Conservation (phyloP, 129 eudicot species). For the Glebionis coronaria region DNA sequence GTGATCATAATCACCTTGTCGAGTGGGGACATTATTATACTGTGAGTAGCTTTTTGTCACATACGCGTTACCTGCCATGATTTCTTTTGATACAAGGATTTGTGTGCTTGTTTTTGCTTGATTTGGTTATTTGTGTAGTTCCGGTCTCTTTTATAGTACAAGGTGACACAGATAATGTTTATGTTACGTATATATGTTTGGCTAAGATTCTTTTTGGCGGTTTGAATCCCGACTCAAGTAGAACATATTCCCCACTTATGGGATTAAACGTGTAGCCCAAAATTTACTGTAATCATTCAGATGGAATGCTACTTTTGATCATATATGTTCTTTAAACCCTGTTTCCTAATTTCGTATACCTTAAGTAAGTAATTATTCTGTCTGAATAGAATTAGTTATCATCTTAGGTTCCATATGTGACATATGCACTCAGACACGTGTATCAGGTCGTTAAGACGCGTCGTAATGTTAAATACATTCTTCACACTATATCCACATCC, state of each 20-base stretch:
- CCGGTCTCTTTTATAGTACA: conserved; percentile 2
- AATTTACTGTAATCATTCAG: too few relatives aligned
- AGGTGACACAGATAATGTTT: neutral
- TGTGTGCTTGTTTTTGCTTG: neutral
- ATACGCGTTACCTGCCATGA: neutral
- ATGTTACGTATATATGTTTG: neutral
- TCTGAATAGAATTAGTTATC: neutral
- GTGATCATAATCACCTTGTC: conserved; percentile 3
- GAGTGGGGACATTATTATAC: neutral
- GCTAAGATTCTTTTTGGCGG: neutral
- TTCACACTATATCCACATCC: neutral
- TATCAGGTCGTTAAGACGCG: neutral
- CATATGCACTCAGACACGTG: neutral
- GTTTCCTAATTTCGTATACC: neutral
- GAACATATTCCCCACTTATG: neutral
- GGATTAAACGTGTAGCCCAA: too few relatives aligned
- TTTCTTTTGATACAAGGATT: too few relatives aligned
- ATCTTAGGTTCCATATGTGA: neutral
- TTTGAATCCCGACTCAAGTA: neutral
- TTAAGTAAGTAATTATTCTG: neutral
- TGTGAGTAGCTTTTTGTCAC: neutral
- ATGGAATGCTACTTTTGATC: too few relatives aligned
- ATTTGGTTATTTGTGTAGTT: neutral
- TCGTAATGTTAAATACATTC: neutral
- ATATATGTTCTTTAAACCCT: too few relatives aligned